These are phyloP conservation scores for Tylopilus sp. DNA, from an alignment of 1,284 basidiomycete genomes.

Conservation along the genomic window DNA sequence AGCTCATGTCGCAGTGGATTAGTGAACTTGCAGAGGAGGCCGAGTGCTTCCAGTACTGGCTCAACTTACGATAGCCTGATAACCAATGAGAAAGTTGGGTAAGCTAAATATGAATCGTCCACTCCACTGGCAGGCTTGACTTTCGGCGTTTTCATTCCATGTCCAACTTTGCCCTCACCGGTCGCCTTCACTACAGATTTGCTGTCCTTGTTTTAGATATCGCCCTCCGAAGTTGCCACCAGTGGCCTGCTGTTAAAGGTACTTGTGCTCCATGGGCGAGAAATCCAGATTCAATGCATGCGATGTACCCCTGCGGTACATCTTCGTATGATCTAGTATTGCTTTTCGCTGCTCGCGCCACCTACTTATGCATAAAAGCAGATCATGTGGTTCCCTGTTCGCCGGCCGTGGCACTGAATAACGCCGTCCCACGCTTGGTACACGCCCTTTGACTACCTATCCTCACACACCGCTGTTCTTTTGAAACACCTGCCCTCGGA, in stretches of 20 bases:
- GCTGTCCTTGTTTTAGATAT: constrained; percentile 6
- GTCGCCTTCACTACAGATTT: background rate
- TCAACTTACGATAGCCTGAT: no score
- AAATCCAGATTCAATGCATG: background rate
- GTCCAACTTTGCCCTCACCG: no score
- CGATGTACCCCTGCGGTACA: background rate
- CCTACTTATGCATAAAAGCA: constrained; percentile 11
- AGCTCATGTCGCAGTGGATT: no score
- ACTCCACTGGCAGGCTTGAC: no score
- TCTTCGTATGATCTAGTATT: background rate
- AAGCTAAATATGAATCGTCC: no score
- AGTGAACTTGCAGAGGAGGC: no score
- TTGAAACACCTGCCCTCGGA: background rate
- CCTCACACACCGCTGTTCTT: constrained; percentile 6
- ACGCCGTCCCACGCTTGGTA: constrained; percentile 27
- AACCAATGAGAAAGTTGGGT: no score
- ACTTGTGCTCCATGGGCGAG: constrained; percentile 3
- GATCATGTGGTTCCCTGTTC: constrained; percentile 15
- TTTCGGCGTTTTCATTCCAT: no score
- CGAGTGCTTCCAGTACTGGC: no score
- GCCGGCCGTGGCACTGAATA: constrained; percentile 11
- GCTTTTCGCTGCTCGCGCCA: constrained; percentile 1
- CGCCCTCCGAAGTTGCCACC: background rate
- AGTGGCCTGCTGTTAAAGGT: background rate
- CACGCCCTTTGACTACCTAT: constrained; percentile 2